Evolutionary conservation across 768 basidiomycete species (phyloP).

Genomic region (Pisolithus microcarpus): DNA sequence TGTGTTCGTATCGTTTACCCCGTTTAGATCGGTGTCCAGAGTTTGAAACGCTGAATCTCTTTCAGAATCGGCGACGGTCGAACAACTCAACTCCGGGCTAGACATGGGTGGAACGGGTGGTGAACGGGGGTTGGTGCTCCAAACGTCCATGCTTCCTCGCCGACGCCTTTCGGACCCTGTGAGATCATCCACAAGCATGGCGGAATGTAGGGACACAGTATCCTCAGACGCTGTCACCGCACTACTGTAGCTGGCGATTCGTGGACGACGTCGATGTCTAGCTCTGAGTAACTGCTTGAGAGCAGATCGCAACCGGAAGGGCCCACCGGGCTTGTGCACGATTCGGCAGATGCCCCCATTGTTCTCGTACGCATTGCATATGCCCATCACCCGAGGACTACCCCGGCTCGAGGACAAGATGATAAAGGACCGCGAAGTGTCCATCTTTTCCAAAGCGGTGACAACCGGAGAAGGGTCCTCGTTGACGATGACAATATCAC

Average conservation of each 20-base stretch:
- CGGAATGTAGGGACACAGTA: conserved; percentile 20
- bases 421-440: conserved; percentile 61
- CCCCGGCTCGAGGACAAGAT: conserved; percentile 68
- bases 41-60: conserved; percentile 22
- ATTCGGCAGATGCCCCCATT: conserved; percentile 86
- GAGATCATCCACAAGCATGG: conserved; percentile 22
- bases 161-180: conserved; percentile 18
- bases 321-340: conserved; percentile 85
- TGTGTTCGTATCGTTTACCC: conserved; percentile 13
- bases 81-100: conserved; percentile 8
- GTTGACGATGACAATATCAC: conserved; percentile 76
- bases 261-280: conserved; percentile 26
- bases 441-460: conserved; percentile 48
- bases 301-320: conserved; percentile 58
- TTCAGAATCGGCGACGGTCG: conserved; percentile 20
- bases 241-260: conserved; percentile 13
- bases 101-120: conserved; percentile 4
- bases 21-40: conserved; percentile 8
- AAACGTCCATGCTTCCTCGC: conserved; percentile 28
- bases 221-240: conserved; percentile 20
- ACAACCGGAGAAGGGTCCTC: conserved; percentile 60
- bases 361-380: conserved; percentile 64
- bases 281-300: conserved; percentile 42
- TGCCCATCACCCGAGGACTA: conserved; percentile 51
- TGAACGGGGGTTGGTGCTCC: conserved; percentile 14